These are phyloP conservation scores for Coemansia sp. DNA, from an alignment of 192 early-diverging fungal species.

Conservation along the genomic window DNA sequence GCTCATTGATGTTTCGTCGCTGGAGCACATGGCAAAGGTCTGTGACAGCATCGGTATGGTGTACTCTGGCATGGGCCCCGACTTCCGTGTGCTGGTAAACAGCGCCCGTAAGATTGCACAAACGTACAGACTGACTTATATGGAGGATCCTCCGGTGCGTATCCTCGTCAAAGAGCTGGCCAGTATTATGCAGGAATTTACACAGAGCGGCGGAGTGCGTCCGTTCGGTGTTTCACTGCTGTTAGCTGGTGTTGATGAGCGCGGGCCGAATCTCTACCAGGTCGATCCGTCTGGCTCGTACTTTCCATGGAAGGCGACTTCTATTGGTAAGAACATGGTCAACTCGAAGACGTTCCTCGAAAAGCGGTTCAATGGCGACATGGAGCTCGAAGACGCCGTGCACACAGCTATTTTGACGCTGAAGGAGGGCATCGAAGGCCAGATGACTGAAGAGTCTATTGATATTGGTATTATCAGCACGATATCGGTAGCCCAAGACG, in stretches of 20 bases:
- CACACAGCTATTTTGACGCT: conserved; percentile 99
- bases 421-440: conserved; percentile 99
- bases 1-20: conserved; percentile 88
- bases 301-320: conserved; percentile 98
- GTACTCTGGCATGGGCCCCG: conserved; percentile 98
- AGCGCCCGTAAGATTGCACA: conserved; percentile 97
- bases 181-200: conserved; percentile 97
- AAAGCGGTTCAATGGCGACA: conserved; percentile 88
- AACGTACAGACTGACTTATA: conserved; percentile 88
- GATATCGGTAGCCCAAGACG: conserved; percentile 44
- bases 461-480: conserved; percentile 88
- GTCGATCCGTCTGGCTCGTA: conserved; percentile 99
- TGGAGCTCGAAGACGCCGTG: conserved; percentile 98
- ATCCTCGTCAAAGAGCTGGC: conserved; percentile 98
- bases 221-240: conserved; percentile 99
- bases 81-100: conserved; percentile 92
- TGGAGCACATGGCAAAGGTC: conserved; percentile 88
- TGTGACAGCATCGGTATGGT: conserved; percentile 96
- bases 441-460: conserved; percentile 93
- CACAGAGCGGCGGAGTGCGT: conserved; percentile 97
- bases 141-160: conserved; percentile 91
- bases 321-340: conserved; percentile 99
- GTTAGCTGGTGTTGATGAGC: conserved; percentile 91
- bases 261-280: conserved; percentile 92
- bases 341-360: conserved; percentile 99